Conservation (phyloP, 129 eudicot genomes). For the Gnaphalium uliginosum region DNA sequence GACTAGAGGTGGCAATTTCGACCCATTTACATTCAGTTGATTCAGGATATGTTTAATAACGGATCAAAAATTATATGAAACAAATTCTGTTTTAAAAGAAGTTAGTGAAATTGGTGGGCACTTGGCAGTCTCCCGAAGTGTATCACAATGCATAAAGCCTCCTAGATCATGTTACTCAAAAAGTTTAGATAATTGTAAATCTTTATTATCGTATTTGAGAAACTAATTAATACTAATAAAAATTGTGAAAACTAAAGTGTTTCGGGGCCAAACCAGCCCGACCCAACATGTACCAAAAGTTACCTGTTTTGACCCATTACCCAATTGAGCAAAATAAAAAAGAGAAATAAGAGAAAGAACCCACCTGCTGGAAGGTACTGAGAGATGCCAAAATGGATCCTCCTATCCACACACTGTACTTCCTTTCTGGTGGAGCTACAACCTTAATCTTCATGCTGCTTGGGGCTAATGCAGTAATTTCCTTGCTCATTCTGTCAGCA, state of each 20-base stretch:
- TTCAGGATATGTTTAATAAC: not conserved
- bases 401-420: slow-evolving; percentile 73
- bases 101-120: not conserved
- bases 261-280: not conserved
- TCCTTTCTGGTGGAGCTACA: slow-evolving; percentile 72
- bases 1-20: not conserved
- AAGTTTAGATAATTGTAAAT: too few relatives aligned
- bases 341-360: not conserved
- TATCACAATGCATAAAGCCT: not conserved
- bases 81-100: not conserved
- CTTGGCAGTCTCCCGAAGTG: not conserved
- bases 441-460: slow-evolving; percentile 77
- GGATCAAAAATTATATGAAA: not conserved
- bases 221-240: not conserved
- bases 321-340: not conserved
- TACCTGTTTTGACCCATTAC: not conserved
- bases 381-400: slow-evolving; percentile 74
- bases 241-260: not conserved
- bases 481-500: slow-evolving; percentile 76
- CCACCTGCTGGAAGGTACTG: slow-evolving; percentile 70
- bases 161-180: not conserved
- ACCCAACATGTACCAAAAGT: not conserved
- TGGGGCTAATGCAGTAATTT: slow-evolving; percentile 63
- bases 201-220: not conserved
- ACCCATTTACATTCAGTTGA: not conserved